Percentiles rank a stretch among this genome's conserved stretches.
Conservation (phyloP, 768 basidiomycete species). For the Amanita rubescens region DNA sequence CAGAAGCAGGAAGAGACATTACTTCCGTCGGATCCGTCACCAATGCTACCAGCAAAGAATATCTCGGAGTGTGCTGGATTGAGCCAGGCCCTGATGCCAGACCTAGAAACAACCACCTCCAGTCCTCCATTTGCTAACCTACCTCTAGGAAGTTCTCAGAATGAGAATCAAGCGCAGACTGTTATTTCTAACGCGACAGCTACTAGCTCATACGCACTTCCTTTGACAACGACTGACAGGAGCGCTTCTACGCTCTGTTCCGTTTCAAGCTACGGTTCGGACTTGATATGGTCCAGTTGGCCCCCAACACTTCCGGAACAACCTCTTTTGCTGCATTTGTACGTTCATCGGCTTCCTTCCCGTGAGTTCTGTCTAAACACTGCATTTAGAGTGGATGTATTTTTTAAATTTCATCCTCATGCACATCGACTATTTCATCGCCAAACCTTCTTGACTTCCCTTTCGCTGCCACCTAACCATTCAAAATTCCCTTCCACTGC, state of each 20-base stretch:
- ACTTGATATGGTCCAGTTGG: constrained; percentile 51
- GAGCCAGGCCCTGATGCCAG: background rate
- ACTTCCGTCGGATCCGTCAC: background rate
- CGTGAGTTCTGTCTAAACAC: constrained; percentile 1
- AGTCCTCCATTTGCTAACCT: background rate
- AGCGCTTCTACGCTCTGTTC: background rate
- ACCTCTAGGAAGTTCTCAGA: background rate
- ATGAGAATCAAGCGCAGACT: background rate
- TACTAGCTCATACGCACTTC: background rate
- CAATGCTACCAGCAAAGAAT: background rate
- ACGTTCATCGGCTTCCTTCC: constrained; percentile 17
- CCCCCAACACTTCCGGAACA: constrained; percentile 56
- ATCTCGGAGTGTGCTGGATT: background rate
- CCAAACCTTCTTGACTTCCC: constrained; percentile 53
- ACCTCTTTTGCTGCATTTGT: constrained; percentile 61
- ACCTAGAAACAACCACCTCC: background rate
- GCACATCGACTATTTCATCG: constrained; percentile 64
- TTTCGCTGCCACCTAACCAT: constrained; percentile 59
- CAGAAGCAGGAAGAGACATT: constrained; percentile 31
- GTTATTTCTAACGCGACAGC: background rate
- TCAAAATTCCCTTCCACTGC: constrained; percentile 65
- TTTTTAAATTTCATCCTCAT: constrained; percentile 74
- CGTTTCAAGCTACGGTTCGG: constrained; percentile 19
- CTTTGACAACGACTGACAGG: background rate
- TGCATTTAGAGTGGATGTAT: constrained; percentile 55